Percentiles rank a stretch among this genome's conserved stretches.
phyloP scores from a whole-genome alignment of 495 filamentous ascomycete genomes.

The Xylaria nigripes region DNA sequence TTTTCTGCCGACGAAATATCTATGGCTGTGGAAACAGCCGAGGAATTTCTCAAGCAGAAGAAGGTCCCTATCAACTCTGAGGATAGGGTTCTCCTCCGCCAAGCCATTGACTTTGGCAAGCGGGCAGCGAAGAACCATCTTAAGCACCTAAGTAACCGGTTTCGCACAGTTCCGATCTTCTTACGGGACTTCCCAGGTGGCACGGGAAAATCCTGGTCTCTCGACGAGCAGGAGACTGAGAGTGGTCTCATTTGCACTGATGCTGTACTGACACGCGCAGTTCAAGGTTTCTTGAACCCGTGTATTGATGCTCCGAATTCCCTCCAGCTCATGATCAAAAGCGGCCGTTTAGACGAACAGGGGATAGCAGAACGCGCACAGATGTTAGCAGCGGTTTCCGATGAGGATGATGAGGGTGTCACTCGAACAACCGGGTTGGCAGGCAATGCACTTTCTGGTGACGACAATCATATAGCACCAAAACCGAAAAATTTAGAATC shows the following conservation, averaged over 20 bases:
- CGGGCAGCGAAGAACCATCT: slow-evolving; percentile 48
- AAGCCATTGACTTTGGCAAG: slow-evolving; percentile 57
- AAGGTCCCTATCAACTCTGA: slow-evolving; percentile 42
- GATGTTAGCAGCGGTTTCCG: slow-evolving; percentile 15
- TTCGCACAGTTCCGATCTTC: slow-evolving; percentile 72
- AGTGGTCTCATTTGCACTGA: slow-evolving; percentile 34
- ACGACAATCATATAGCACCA: slow-evolving; percentile 20
- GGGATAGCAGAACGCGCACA: slow-evolving; percentile 28
- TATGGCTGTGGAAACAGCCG: slow-evolving; percentile 53
- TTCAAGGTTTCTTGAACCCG: slow-evolving; percentile 34
- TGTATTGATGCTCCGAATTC: slow-evolving; percentile 30
- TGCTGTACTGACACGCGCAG: slow-evolving; percentile 28
- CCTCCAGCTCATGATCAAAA: slow-evolving; percentile 29
- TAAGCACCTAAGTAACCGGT: slow-evolving; percentile 57
- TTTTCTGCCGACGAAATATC: slow-evolving; percentile 55
- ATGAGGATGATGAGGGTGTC: slow-evolving; percentile 3
- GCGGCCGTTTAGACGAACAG: slow-evolving; percentile 27
- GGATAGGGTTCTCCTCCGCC: slow-evolving; percentile 52
- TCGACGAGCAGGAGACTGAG: slow-evolving; percentile 36
- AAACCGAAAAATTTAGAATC: slow-evolving; percentile 16
- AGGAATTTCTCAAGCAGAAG: slow-evolving; percentile 52
- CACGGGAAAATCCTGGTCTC: slow-evolving; percentile 53
- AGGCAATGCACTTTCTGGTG: slow-evolving; percentile 31
- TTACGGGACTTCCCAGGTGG: slow-evolving; percentile 50
- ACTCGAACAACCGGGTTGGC: slow-evolving; percentile 22